Evolutionary conservation across 169 alveolate genomes (phyloP), one percentile per base, ranked within the genome.

Genomic region (Plasmodium malariae): DNA sequence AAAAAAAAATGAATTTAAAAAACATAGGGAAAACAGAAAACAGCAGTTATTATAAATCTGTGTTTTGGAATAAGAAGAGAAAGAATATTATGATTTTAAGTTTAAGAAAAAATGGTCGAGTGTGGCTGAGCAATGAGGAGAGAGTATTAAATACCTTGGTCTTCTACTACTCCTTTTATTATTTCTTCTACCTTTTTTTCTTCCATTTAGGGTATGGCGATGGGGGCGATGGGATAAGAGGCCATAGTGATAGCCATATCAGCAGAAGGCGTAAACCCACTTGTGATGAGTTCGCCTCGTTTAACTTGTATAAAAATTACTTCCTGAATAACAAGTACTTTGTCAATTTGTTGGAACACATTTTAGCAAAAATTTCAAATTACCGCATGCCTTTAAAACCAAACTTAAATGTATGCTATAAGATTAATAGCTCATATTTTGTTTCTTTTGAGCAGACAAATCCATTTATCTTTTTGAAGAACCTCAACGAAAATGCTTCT

Each of bases 91-190:
- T 14, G 26, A 83, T 83, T 67, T 67, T 83, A 59, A 83, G 91
- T 55, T 60, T 83, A 55, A 67, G 91, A 57, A 67, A 83, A 83
- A 83, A 83, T 60, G 91, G 91, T 3, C 49, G 91, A 14, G 40
- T 83, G 36, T 83, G 91, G 91, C 17, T 83, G 17, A 83, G 91
- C 19, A 70, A 67, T 7, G 76, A 71, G 43, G 83, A 83, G n/a
- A 83, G 30, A 49, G 83, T 83, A 9, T 49, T 67, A 67, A 83
- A 48, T 70, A 83, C 91, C 4, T 57, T 83, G 19, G 91, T 83
- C 26, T 83, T 65, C 32, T 83, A 83, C 59, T 60, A 67, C 59
- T 34, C 91, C 1, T 67, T 60, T 67, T 70, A 32, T 65, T 83
- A 83, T 83, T 59, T 83, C 40, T 83, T 83, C 37, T 83, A 83